phyloP scores from a whole-genome alignment of 441 rosid species.

The Populus hybrid region DNA sequence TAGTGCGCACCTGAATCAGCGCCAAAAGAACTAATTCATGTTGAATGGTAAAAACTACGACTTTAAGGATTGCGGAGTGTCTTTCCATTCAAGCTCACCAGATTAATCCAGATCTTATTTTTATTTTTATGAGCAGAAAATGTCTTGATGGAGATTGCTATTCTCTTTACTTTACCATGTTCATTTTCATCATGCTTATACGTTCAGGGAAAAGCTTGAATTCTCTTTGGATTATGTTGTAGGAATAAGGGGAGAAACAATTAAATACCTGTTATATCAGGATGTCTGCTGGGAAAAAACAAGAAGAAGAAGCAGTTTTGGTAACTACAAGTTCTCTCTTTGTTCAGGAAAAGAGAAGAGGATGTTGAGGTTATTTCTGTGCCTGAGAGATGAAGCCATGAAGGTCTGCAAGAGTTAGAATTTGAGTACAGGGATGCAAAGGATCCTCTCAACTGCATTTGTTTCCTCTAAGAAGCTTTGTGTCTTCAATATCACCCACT shows the following conservation, averaged over 20 bases:
- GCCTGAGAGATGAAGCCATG: slow-evolving; percentile 53
- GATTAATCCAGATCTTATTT: too few species aligned
- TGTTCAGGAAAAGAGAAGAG: slow-evolving; percentile 71
- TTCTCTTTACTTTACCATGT: too few species aligned
- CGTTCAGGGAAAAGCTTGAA: background rate
- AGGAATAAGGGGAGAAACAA: background rate
- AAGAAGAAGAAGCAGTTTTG: background rate
- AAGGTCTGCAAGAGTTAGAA: slow-evolving; percentile 59
- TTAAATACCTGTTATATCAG: background rate
- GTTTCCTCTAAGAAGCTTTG: slow-evolving; percentile 73
- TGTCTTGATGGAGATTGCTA: too few species aligned
- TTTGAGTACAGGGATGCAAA: slow-evolving; percentile 78
- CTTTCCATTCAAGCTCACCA: too few species aligned
- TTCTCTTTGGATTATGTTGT: background rate
- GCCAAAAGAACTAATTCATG: too few species aligned
- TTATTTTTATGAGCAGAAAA: too few species aligned
- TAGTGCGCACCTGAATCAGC: too few species aligned
- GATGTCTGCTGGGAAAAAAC: background rate
- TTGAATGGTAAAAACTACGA: too few species aligned
- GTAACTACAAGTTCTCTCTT: background rate
- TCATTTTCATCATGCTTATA: background rate
- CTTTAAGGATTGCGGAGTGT: too few species aligned
- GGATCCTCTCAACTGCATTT: slow-evolving; percentile 73
- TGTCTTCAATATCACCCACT: slow-evolving; percentile 61
- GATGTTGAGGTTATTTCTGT: slow-evolving; percentile 61